These are phyloP conservation scores for Pyrus communis DNA, from an alignment of 306 rosid species.

Conservation along the genomic window DNA sequence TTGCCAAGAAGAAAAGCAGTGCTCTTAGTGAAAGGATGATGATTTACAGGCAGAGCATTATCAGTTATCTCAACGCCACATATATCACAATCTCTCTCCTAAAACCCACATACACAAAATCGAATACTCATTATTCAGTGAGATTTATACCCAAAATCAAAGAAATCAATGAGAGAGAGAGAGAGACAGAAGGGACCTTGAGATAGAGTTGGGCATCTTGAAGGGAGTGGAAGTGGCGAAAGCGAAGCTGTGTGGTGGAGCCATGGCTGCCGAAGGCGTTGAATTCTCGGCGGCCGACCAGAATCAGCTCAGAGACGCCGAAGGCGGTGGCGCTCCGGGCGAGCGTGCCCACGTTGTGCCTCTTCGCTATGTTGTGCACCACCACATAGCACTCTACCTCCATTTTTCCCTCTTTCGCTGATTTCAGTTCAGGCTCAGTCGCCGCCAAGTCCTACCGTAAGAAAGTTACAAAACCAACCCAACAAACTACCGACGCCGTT, in stretches of 20 bases:
- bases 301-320: conserved; percentile 71
- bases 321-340: conserved; percentile 93
- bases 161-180: background rate
- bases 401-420: conserved; percentile 8
- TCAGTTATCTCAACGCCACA: conserved; percentile 91
- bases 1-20: conserved; percentile 91
- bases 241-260: conserved; percentile 70
- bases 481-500: background rate
- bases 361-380: conserved; percentile 88
- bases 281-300: conserved; percentile 87
- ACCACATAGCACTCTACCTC: conserved; percentile 66
- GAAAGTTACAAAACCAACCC: no score
- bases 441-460: background rate
- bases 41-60: conserved; percentile 63
- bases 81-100: conserved; percentile 74
- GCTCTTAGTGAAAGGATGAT: conserved; percentile 73
- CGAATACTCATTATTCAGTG: background rate
- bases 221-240: conserved; percentile 89
- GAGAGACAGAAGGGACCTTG: conserved; percentile 28
- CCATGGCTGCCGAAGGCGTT: conserved; percentile 90
- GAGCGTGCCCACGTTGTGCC: conserved; percentile 81
- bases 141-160: background rate
- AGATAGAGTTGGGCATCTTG: conserved; percentile 61
- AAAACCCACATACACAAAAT: background rate
- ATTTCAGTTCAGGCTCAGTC: background rate